These are phyloP conservation scores for Omphalotus guepiniiformis DNA, from an alignment of 768 basidiomycete genomes.

Conservation along the genomic window DNA sequence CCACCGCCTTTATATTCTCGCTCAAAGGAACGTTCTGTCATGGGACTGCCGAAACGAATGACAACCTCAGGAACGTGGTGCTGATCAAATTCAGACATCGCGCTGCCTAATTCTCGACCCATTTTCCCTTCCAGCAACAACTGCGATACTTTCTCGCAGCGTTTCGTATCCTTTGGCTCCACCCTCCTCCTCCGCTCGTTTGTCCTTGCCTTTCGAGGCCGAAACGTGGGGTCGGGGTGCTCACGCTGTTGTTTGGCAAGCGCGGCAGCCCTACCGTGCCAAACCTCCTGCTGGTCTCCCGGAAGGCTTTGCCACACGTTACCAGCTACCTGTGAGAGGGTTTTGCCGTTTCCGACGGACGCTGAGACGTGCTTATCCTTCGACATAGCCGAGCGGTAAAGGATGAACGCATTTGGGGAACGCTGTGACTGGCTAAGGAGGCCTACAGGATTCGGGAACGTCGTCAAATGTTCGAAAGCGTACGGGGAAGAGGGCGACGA, in stretches of 20 bases:
- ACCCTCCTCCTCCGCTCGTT: conserved; percentile 27
- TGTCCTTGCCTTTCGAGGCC: conserved; percentile 34
- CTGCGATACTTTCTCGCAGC: conserved; percentile 64
- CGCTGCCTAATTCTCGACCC: conserved; percentile 51
- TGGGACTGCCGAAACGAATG: conserved; percentile 68
- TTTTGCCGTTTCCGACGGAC: conserved; percentile 77
- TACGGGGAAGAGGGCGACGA: too few species aligned
- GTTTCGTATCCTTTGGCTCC: conserved; percentile 55
- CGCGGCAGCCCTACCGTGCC: conserved; percentile 76
- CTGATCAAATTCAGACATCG: conserved; percentile 51
- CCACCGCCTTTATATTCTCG: too few species aligned
- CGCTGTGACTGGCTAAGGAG: conserved; percentile 78
- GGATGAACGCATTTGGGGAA: conserved; percentile 82
- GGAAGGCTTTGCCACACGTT: conserved; percentile 78
- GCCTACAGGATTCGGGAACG: too few species aligned
- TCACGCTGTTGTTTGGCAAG: conserved; percentile 60
- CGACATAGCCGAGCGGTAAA: conserved; percentile 81
- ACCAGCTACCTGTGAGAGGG: conserved; percentile 82
- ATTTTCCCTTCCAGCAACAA: conserved; percentile 52
- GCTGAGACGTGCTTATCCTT: conserved; percentile 73
- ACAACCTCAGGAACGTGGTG: conserved; percentile 53
- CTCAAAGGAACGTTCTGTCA: too few species aligned
- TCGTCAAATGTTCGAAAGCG: too few species aligned
- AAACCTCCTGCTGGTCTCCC: conserved; percentile 67
- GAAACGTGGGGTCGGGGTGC: conserved; percentile 41